Evolutionary conservation across 306 rosid species (phyloP).

Genomic region (Prunus mira): DNA sequence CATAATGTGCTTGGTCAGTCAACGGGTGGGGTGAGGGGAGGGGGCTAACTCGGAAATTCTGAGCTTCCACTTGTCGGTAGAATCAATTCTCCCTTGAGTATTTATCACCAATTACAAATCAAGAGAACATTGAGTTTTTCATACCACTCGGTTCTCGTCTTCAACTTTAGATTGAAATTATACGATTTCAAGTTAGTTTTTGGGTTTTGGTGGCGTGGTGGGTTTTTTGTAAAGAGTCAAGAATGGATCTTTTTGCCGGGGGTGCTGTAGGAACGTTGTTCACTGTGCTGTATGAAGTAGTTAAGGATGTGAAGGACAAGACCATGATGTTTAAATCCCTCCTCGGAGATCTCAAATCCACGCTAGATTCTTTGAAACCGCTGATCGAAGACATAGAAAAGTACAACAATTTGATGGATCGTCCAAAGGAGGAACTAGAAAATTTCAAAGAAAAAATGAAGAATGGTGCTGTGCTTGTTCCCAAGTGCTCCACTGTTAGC

Average conservation of each 20-base stretch:
- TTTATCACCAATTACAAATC: background rate
- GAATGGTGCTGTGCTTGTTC: constrained; percentile 29
- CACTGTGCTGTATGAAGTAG: constrained; percentile 12
- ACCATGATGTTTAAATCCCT: constrained; percentile 24
- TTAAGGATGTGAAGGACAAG: constrained; percentile 17
- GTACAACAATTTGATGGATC: constrained; percentile 24
- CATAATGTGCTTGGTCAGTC: background rate
- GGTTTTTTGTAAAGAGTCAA: background rate
- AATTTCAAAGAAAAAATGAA: constrained; percentile 13
- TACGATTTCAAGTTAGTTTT: background rate
- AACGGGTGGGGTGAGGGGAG: background rate
- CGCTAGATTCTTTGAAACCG: constrained; percentile 16
- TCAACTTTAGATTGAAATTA: background rate
- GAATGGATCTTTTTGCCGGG: constrained; percentile 9
- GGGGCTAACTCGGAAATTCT: background rate
- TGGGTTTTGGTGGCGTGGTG: background rate
- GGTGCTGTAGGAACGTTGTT: constrained; percentile 26
- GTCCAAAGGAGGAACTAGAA: constrained; percentile 17
- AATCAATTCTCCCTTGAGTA: background rate
- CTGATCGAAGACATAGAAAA: constrained; percentile 22
- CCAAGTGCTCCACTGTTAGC: constrained; percentile 22
- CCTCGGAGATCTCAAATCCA: constrained; percentile 16
- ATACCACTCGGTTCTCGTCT: background rate
- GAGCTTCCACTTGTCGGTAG: background rate
- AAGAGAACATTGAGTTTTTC: background rate